Evolutionary conservation across 2,329 filamentous ascomycete genomes (phyloP), one percentile per base, ranked within the genome.

Genomic region (Phialemoniopsis sp.): DNA sequence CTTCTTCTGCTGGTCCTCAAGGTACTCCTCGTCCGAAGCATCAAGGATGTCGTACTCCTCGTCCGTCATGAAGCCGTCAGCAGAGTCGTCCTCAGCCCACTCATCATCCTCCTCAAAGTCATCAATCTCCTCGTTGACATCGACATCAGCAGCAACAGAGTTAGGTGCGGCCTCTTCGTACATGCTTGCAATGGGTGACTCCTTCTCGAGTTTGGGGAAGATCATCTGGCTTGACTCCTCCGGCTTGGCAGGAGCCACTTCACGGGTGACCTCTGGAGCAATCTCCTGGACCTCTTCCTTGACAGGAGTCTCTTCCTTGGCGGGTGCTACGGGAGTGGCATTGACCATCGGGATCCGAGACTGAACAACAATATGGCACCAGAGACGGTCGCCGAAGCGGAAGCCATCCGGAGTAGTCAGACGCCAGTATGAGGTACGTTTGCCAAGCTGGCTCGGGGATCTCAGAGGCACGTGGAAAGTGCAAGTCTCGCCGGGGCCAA

Each of bases 31-130:
- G 50, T 97, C 91, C 43, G 88, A 95, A 32, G 89, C 91, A 67
- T 96, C 89, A 34, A 97, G 80, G 49, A 97, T 90, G 55, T 98
- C 93, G 61, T 97, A 98, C 67, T 98, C 93, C 62, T 97, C 93
- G 48, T 98, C 93, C 1, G 93, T 97, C 72, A 95, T 67, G 72
- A 95, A 96, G 12, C 84, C 87, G 44, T 86, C 80, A 12, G 82
- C 79, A 2, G 74, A 76, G n/a, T 64, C 68, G 31, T 79, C 73
- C 29, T 70, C 69, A n/a, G 63, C 65, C 70, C 76, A 80, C 34
- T 83, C 82, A n/a, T 80, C 78, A 29, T 69, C 71, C 39, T 74
- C 70, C 28, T 63, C 67, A 45, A 69, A 72, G 36, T 77, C 72
- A 46, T 74, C 72, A 34, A 70, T 71, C 34, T 73, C 67, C 15